phyloP scores from a whole-genome alignment of 2,329 filamentous ascomycete species.

The Raffaelea arxii region DNA sequence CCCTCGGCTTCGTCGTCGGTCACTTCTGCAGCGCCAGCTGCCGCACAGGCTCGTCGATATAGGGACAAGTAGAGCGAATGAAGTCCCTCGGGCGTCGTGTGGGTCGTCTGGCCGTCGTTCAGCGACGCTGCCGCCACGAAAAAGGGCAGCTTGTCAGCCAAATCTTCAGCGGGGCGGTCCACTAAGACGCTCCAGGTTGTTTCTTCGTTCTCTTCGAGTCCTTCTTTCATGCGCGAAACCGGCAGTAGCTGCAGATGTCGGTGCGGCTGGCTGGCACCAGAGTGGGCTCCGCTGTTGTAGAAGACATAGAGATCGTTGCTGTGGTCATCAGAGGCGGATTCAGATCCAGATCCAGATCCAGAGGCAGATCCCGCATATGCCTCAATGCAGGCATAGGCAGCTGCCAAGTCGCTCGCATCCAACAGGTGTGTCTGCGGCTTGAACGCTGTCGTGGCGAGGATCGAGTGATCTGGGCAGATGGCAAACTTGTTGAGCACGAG shows the following conservation, averaged over 20 bases:
- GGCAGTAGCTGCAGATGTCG: conserved; percentile 64
- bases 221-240: conserved; percentile 50
- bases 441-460: conserved; percentile 55
- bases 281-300: conserved; percentile 61
- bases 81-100: conserved; percentile 21
- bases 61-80: conserved; percentile 34
- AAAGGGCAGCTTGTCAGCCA: not conserved
- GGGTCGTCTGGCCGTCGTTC: not conserved
- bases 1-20: conserved; percentile 13
- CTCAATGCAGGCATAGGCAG: conserved; percentile 51
- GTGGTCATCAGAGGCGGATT: too few relatives aligned
- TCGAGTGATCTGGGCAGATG: conserved; percentile 60
- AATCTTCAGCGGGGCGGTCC: conserved; percentile 17
- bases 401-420: conserved; percentile 48
- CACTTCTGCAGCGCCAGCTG: conserved; percentile 18
- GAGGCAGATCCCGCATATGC: too few relatives aligned
- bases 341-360: too few relatives aligned
- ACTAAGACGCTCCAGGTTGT: conserved; percentile 40
- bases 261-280: conserved; percentile 63
- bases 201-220: conserved; percentile 23
- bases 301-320: conserved; percentile 47
- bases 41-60: conserved; percentile 33
- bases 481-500: conserved; percentile 70
- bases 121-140: conserved; percentile 6
- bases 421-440: conserved; percentile 56